A percentile compares a stretch with the other conserved stretches of the same genome.
Conservation (phyloP, 257 asterid genomes). For the Ligustrum vulgare region DNA sequence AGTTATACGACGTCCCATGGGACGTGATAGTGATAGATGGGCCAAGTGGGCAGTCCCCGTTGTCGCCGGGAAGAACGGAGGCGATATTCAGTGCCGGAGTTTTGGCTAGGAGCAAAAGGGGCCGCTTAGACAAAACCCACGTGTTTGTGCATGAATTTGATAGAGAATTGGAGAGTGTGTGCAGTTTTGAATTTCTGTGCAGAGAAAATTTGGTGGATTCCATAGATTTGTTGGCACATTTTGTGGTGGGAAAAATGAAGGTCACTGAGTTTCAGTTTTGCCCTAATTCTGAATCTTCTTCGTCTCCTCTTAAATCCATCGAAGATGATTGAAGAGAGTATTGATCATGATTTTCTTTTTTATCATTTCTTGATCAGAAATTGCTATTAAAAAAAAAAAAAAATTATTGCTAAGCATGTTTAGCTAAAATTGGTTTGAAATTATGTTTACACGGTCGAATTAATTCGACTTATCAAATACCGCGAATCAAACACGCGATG, state of each 20-base stretch:
- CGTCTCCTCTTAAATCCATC: conserved; percentile 31
- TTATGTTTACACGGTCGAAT: background rate
- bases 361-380: background rate
- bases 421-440: background rate
- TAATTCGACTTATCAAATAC: background rate
- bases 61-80: conserved; percentile 74
- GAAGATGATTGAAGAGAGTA: background rate
- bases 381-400: no score
- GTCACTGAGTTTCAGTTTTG: conserved; percentile 44
- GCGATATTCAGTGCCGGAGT: conserved; percentile 80
- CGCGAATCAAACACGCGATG: background rate
- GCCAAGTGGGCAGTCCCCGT: conserved; percentile 55
- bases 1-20: conserved; percentile 93
- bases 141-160: conserved; percentile 69
- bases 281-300: conserved; percentile 30
- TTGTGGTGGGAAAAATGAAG: conserved; percentile 50
- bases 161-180: conserved; percentile 60
- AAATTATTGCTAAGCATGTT: background rate
- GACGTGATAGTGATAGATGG: conserved; percentile 75
- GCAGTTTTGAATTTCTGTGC: conserved; percentile 71
- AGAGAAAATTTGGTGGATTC: conserved; percentile 49
- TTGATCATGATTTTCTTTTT: background rate
- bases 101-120: conserved; percentile 66
- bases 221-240: conserved; percentile 61
- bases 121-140: conserved; percentile 53